Evolutionary conservation across 1,284 basidiomycete species (phyloP).

Genomic region (Leccinum variabile): DNA sequence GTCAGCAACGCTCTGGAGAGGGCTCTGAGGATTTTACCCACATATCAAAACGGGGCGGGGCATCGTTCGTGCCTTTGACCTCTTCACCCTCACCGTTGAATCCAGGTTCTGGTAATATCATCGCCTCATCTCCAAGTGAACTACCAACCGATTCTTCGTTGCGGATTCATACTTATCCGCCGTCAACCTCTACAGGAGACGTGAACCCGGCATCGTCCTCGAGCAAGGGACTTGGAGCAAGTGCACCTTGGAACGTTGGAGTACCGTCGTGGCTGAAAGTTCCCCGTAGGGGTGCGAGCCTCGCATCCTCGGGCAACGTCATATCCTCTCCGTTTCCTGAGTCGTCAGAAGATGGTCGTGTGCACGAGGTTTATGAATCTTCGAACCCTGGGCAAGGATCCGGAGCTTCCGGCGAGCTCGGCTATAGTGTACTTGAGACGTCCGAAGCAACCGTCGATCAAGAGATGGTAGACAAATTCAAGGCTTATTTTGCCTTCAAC

Average conservation of each 20-base stretch:
- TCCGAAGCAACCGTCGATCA: constrained; percentile 61
- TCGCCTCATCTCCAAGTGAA: constrained; percentile 10
- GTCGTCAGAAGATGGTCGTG: constrained; percentile 27
- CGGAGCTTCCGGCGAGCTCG: constrained; percentile 54
- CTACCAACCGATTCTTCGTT: constrained; percentile 22
- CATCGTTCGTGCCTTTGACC: constrained; percentile 63
- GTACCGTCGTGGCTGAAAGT: constrained; percentile 72
- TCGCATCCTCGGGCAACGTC: constrained; percentile 10
- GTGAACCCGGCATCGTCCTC: constrained; percentile 26
- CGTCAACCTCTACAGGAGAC: constrained; percentile 54
- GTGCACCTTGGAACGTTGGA: constrained; percentile 54
- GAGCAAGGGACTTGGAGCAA: constrained; percentile 28
- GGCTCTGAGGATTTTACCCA: constrained; percentile 67
- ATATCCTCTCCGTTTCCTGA: constrained; percentile 12
- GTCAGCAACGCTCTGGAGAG: constrained; percentile 41
- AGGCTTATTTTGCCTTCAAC: constrained; percentile 76
- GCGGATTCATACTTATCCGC: constrained; percentile 72
- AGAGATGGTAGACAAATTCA: constrained; percentile 75
- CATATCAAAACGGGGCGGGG: constrained; percentile 51
- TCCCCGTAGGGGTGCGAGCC: constrained; percentile 46
- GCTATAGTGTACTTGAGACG: constrained; percentile 75
- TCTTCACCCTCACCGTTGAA: constrained; percentile 29
- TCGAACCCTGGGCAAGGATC: constrained; percentile 24
- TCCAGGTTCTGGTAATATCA: constrained; percentile 17
- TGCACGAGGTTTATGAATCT: constrained; percentile 56